Conservation (phyloP, 768 basidiomycete species). For the Mrakia gelida region DNA sequence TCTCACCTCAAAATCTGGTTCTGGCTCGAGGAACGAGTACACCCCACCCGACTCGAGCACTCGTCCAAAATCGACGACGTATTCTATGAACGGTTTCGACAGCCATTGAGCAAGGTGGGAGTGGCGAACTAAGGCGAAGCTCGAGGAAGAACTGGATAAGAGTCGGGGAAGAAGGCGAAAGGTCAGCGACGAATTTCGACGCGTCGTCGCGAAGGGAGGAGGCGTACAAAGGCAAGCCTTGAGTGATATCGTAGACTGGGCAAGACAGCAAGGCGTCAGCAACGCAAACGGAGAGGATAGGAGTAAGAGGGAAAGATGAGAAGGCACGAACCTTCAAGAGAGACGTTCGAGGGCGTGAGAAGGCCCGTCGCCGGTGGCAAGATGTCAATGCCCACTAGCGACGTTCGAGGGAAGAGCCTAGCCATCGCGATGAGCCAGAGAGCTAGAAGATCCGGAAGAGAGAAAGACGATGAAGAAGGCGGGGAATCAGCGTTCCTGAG, state of each 20-base stretch:
- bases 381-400: background rate
- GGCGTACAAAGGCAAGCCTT: background rate
- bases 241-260: background rate
- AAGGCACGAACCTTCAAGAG: background rate
- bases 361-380: background rate
- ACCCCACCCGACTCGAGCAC: background rate
- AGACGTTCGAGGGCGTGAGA: background rate
- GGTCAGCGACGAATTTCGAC: background rate
- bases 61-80: background rate
- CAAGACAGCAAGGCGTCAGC: no score
- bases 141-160: background rate
- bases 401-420: background rate
- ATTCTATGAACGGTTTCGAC: background rate
- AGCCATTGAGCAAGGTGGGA: background rate
- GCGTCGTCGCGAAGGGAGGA: no score
- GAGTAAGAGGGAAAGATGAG: background rate
- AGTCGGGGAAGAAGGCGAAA: background rate
- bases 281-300: no score
- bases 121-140: background rate
- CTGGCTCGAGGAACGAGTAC: background rate
- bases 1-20: background rate
- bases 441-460: background rate
- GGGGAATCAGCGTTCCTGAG: background rate
- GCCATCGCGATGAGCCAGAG: background rate
- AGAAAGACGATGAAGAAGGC: background rate